A percentile compares a stretch with the other conserved stretches of the same genome.
phyloP scores from a whole-genome alignment of 345 rosid species.

The Euphorbia peplus region DNA sequence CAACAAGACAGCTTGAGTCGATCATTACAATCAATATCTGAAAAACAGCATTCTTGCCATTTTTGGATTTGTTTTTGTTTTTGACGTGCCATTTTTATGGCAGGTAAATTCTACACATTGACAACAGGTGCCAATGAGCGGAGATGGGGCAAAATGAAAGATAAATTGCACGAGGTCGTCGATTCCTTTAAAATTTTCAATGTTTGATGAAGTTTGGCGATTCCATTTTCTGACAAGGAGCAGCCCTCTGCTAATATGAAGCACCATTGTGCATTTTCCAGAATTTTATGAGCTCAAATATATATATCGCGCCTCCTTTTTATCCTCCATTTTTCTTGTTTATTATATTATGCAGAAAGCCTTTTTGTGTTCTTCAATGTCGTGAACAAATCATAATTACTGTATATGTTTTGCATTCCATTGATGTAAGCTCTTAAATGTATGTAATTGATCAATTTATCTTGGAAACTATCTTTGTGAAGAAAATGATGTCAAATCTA shows the following conservation, averaged over 20 bases:
- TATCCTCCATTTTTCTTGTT: background rate
- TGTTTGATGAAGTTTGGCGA: slow-evolving; percentile 29
- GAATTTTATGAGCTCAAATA: slow-evolving; percentile 5
- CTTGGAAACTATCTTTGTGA: no score
- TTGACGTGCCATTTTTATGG: slow-evolving; percentile 9
- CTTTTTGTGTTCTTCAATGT: background rate
- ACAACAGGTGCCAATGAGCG: slow-evolving; percentile 87
- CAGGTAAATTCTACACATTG: slow-evolving; percentile 83
- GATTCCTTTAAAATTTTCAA: slow-evolving; percentile 71
- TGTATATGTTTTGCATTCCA: background rate
- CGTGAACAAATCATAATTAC: background rate
- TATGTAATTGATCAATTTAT: background rate
- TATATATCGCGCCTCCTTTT: background rate
- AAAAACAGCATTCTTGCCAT: background rate
- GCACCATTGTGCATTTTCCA: slow-evolving; percentile 19
- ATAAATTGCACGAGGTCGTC: slow-evolving; percentile 56
- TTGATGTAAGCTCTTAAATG: background rate
- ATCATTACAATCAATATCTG: background rate
- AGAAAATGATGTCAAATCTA: no score
- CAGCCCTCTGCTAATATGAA: slow-evolving; percentile 6
- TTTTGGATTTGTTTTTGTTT: background rate
- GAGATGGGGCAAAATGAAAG: slow-evolving; percentile 94
- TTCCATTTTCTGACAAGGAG: slow-evolving; percentile 1
- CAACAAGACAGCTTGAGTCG: background rate
- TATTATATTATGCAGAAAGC: background rate